A percentile compares a stretch with the other conserved stretches of the same genome.
Evolutionary conservation across 306 rosid genomes (phyloP).

Genomic region (Ormosia emarginata): DNA sequence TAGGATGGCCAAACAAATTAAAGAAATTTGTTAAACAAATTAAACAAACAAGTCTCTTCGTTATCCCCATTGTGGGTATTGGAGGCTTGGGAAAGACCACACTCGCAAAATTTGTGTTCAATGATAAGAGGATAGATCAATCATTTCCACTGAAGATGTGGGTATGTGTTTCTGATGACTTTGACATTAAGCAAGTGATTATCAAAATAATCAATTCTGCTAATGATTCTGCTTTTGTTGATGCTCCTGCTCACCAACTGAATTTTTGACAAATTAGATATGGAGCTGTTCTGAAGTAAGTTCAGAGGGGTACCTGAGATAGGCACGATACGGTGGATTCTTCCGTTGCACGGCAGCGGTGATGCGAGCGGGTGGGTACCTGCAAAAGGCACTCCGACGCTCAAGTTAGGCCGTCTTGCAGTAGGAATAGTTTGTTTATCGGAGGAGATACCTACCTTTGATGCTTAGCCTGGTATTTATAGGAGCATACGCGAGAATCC

Average conservation of each 20-base stretch:
- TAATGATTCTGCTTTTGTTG: neutral
- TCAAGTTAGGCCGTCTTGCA: too few species aligned
- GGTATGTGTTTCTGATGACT: slow-evolving; percentile 15
- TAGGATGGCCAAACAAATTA: neutral
- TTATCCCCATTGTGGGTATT: slow-evolving; percentile 29
- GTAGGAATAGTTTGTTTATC: too few species aligned
- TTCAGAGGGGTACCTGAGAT: too few species aligned
- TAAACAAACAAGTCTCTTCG: neutral
- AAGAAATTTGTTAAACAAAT: neutral
- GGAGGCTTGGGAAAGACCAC: slow-evolving; percentile 35
- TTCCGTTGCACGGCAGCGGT: too few species aligned
- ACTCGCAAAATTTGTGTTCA: slow-evolving; percentile 19
- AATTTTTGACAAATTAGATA: neutral
- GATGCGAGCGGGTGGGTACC: too few species aligned
- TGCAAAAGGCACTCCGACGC: too few species aligned
- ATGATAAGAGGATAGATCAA: neutral
- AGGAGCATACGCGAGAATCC: too few species aligned
- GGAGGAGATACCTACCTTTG: too few species aligned
- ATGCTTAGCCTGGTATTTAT: too few species aligned
- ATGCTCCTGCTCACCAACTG: neutral
- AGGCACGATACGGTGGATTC: too few species aligned
- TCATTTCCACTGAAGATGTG: slow-evolving; percentile 20
- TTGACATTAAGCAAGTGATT: slow-evolving; percentile 7
- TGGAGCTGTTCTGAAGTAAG: too few species aligned
- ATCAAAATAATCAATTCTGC: slow-evolving; percentile 9